A percentile compares a stretch with the other conserved stretches of the same genome.
Conservation (phyloP, 129 eudicot species). For the carrot (Daucus carota) region DNA sequence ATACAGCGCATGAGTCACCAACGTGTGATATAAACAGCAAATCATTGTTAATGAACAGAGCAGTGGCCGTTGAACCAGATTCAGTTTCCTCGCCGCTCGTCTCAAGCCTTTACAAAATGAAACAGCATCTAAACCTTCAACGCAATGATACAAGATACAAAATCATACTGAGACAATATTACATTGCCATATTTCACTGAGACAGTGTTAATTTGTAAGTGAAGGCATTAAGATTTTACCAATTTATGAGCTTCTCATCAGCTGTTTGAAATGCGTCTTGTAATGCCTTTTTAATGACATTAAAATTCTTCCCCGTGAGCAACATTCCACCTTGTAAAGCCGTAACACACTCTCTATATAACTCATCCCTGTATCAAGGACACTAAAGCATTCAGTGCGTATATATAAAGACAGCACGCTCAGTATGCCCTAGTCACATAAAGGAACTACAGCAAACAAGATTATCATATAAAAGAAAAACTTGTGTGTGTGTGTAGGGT, state of each 20-base stretch:
- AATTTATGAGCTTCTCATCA: constrained; percentile 62
- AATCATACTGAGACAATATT: constrained; percentile 30
- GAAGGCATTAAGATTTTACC: constrained; percentile 31
- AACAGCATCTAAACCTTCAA: constrained; percentile 82
- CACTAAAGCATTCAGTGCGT: neutral
- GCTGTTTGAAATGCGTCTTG: constrained; percentile 57
- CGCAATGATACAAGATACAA: constrained; percentile 47
- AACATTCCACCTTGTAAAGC: constrained; percentile 65
- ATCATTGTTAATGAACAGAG: constrained; percentile 53
- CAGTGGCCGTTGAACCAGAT: constrained; percentile 95
- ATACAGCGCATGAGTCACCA: constrained; percentile 90
- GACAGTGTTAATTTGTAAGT: constrained; percentile 9
- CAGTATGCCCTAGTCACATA: neutral
- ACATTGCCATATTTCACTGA: constrained; percentile 5
- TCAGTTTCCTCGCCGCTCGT: constrained; percentile 52
- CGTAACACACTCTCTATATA: constrained; percentile 72
- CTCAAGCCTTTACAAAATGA: constrained; percentile 90
- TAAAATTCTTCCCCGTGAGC: constrained; percentile 44
- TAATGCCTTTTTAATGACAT: constrained; percentile 41
- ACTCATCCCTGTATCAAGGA: constrained; percentile 60
- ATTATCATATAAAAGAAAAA: no score
- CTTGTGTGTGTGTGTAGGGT: no score
- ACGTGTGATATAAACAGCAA: constrained; percentile 69
- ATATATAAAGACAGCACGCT: neutral
- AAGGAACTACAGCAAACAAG: no score